A percentile compares a stretch with the other conserved stretches of the same genome.
These are phyloP conservation scores for Aspergillus piperis DNA, from an alignment of 2,329 filamentous ascomycete species.

Conservation along the genomic window DNA sequence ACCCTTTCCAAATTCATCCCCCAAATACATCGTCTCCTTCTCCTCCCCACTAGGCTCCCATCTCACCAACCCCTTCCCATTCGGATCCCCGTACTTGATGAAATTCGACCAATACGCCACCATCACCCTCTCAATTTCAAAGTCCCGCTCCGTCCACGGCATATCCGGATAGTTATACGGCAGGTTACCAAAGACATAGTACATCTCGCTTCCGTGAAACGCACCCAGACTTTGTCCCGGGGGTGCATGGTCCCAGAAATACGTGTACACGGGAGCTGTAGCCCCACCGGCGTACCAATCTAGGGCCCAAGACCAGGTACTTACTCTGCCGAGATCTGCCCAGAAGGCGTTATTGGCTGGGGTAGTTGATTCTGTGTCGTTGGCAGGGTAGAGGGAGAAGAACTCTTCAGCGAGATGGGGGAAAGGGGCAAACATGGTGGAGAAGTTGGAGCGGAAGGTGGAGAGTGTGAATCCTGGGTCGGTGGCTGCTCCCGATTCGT, in stretches of 20 bases:
- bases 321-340: neutral
- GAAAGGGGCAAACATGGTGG: slow-evolving; percentile 19
- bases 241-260: neutral
- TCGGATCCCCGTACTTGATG: neutral
- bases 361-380: neutral
- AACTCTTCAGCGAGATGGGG: slow-evolving; percentile 14
- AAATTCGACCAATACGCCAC: neutral
- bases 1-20: neutral
- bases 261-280: neutral
- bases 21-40: neutral
- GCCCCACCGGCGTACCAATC: neutral
- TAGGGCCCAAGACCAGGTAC: neutral
- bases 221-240: neutral
- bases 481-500: slow-evolving; percentile 23
- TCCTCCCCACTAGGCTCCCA: neutral
- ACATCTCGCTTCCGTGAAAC: neutral
- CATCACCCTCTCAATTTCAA: neutral
- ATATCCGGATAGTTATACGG: neutral
- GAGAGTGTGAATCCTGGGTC: slow-evolving; percentile 8
- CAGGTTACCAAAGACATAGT: neutral
- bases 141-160: neutral
- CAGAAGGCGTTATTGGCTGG: neutral
- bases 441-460: slow-evolving; percentile 18
- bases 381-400: slow-evolving; percentile 27
- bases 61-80: neutral